These are phyloP conservation scores for Phytophthora megakarya DNA, from an alignment of 352 stramenopile genomes.

Conservation along the genomic window DNA sequence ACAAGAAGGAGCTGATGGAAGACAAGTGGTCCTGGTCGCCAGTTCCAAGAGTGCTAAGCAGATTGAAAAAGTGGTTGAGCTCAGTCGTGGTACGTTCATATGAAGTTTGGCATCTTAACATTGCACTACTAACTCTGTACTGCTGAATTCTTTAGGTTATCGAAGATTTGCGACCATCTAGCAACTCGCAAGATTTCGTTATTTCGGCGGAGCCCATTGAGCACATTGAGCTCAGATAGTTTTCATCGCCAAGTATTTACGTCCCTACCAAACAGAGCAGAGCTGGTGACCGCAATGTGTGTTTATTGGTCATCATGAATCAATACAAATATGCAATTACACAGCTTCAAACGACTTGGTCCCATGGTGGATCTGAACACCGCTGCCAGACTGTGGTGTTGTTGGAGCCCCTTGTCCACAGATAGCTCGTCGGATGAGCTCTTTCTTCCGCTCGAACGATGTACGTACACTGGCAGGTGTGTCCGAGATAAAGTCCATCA, in stretches of 20 bases:
- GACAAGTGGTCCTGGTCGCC: slow-evolving; percentile 41
- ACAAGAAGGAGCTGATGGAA: slow-evolving; percentile 22
- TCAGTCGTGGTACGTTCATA: slow-evolving; percentile 43
- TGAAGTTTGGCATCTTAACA: neutral
- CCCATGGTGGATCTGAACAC: slow-evolving; percentile 25
- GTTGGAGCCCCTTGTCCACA: slow-evolving; percentile 50
- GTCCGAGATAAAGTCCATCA: slow-evolving; percentile 85
- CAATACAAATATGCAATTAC: slow-evolving; percentile 26
- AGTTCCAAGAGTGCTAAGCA: slow-evolving; percentile 32
- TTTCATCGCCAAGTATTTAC: slow-evolving; percentile 21
- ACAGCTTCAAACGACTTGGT: slow-evolving; percentile 30
- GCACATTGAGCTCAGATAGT: slow-evolving; percentile 28
- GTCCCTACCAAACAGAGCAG: slow-evolving; percentile 1
- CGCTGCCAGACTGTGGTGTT: slow-evolving; percentile 20
- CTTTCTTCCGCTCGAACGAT: slow-evolving; percentile 86
- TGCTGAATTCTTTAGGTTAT: slow-evolving; percentile 33
- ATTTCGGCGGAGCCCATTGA: slow-evolving; percentile 19
- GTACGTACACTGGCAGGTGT: slow-evolving; percentile 74
- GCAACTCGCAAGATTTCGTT: neutral
- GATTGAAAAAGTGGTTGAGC: slow-evolving; percentile 40
- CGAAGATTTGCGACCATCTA: slow-evolving; percentile 37
- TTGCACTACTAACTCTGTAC: slow-evolving; percentile 4
- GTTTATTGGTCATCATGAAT: slow-evolving; percentile 33
- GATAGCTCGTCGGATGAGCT: slow-evolving; percentile 86
- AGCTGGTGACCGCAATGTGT: slow-evolving; percentile 6